Conservation (phyloP, 257 asterid genomes). For the Lavandula angustifolia region DNA sequence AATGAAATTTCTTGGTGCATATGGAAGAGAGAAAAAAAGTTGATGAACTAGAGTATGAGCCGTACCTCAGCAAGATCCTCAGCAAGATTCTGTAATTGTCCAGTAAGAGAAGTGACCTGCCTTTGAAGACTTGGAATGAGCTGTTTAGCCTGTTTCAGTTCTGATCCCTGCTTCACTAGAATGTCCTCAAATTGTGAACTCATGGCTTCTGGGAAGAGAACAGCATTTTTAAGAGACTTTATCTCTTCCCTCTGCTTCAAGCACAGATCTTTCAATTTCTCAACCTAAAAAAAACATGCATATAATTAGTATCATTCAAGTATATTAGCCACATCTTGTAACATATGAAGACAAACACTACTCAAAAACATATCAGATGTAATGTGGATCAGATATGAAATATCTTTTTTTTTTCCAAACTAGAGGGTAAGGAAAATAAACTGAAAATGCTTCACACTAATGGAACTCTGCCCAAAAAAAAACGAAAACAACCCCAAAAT, state of each 20-base stretch:
- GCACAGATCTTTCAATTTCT: constrained; percentile 90
- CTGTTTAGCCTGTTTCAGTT: constrained; percentile 80
- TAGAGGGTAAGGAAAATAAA: no score
- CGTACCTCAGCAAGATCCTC: constrained; percentile 89
- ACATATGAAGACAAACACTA: constrained; percentile 6
- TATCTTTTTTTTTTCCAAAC: neutral
- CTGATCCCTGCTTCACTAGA: constrained; percentile 71
- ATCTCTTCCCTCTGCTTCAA: constrained; percentile 96
- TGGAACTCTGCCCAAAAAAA: no score
- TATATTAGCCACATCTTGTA: neutral
- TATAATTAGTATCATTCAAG: neutral
- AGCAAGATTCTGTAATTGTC: constrained; percentile 78
- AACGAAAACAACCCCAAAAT: no score
- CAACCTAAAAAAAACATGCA: constrained; percentile 54
- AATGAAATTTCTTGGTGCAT: no score
- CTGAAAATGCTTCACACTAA: no score
- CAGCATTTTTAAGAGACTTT: constrained; percentile 67
- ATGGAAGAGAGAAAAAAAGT: no score
- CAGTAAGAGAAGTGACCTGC: constrained; percentile 93
- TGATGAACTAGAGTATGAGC: neutral
- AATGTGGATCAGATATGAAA: neutral
- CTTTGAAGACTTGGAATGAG: constrained; percentile 83
- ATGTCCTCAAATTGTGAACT: constrained; percentile 61
- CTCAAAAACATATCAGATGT: neutral
- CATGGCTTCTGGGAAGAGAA: constrained; percentile 79